Conservation (phyloP, 768 basidiomycete genomes). For the Leccinum truebloodii region DNA sequence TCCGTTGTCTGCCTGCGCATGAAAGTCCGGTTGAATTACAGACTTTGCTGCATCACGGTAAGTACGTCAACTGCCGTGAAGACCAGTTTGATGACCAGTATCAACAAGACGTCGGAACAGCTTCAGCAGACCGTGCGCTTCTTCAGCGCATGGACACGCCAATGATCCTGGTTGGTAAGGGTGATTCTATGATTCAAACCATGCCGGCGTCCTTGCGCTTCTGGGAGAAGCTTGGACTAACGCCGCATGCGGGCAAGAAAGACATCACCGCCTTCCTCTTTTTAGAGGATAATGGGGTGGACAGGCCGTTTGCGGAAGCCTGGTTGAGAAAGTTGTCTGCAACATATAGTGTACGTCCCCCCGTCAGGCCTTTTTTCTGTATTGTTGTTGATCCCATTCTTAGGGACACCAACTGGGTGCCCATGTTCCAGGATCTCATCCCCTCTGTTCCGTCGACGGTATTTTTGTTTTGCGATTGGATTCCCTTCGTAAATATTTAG, state of each 20-base stretch:
- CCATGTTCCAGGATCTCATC: slow-evolving; percentile 53
- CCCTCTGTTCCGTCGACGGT: slow-evolving; percentile 51
- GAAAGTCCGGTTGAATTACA: slow-evolving; percentile 45
- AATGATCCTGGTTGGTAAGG: slow-evolving; percentile 65
- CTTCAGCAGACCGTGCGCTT: slow-evolving; percentile 12
- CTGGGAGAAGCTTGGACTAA: slow-evolving; percentile 83
- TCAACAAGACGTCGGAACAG: slow-evolving; percentile 1
- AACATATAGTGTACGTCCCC: slow-evolving; percentile 56
- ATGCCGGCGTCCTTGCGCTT: slow-evolving; percentile 72
- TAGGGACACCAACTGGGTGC: slow-evolving; percentile 65
- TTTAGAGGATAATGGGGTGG: slow-evolving; percentile 59
- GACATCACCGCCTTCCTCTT: slow-evolving; percentile 68
- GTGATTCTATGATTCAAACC: slow-evolving; percentile 67
- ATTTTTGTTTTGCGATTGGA: slow-evolving; percentile 67
- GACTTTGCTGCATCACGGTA: slow-evolving; percentile 45
- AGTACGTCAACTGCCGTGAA: slow-evolving; percentile 7
- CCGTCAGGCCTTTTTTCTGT: background rate
- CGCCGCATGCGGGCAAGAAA: slow-evolving; percentile 70
- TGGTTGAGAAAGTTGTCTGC: slow-evolving; percentile 61
- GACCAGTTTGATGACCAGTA: slow-evolving; percentile 2
- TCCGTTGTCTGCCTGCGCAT: slow-evolving; percentile 35
- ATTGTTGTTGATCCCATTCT: slow-evolving; percentile 11
- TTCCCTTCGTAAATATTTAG: slow-evolving; percentile 65
- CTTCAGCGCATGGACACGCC: slow-evolving; percentile 49
- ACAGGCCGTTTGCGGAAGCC: slow-evolving; percentile 46